Conservation (phyloP, 257 asterid genomes). For the Solanum virginianum region DNA sequence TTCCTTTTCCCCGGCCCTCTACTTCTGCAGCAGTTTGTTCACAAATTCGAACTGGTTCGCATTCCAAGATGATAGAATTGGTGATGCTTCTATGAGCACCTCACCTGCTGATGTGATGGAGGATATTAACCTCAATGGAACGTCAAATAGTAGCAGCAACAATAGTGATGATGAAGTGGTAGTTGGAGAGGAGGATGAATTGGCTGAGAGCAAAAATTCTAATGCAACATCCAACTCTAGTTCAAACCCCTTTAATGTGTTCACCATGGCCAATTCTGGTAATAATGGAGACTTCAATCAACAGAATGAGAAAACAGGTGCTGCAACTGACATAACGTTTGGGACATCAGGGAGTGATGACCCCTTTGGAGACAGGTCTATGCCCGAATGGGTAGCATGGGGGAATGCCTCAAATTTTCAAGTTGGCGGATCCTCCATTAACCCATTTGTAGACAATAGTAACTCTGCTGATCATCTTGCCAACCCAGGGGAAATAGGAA, state of each 20-base stretch:
- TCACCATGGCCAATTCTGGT: slow-evolving; percentile 11
- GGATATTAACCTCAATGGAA: slow-evolving; percentile 42
- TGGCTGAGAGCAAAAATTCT: slow-evolving; percentile 26
- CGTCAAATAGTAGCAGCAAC: slow-evolving; percentile 42
- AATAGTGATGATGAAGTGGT: slow-evolving; percentile 83
- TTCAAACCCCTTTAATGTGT: slow-evolving; percentile 14
- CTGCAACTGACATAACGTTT: slow-evolving; percentile 37
- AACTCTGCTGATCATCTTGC: slow-evolving; percentile 10
- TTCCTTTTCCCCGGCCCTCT: neutral
- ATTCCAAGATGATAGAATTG: slow-evolving; percentile 68
- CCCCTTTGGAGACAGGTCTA: slow-evolving; percentile 67
- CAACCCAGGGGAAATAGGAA: slow-evolving; percentile 10
- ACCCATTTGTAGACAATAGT: slow-evolving; percentile 54
- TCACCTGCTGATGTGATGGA: slow-evolving; percentile 52
- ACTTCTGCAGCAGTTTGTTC: slow-evolving; percentile 63
- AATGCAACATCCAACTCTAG: slow-evolving; percentile 21
- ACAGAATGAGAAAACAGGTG: slow-evolving; percentile 15
- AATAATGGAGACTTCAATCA: slow-evolving; percentile 7
- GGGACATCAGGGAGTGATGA: slow-evolving; percentile 64
- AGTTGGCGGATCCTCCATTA: slow-evolving; percentile 45
- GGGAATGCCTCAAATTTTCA: slow-evolving; percentile 54
- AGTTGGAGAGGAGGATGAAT: slow-evolving; percentile 82
- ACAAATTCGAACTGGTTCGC: slow-evolving; percentile 99
- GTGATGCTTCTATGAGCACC: slow-evolving; percentile 35
- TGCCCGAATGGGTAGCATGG: slow-evolving; percentile 98